Evolutionary conservation across 1,284 basidiomycete species (phyloP).

Genomic region (Pseudozyma sp.): DNA sequence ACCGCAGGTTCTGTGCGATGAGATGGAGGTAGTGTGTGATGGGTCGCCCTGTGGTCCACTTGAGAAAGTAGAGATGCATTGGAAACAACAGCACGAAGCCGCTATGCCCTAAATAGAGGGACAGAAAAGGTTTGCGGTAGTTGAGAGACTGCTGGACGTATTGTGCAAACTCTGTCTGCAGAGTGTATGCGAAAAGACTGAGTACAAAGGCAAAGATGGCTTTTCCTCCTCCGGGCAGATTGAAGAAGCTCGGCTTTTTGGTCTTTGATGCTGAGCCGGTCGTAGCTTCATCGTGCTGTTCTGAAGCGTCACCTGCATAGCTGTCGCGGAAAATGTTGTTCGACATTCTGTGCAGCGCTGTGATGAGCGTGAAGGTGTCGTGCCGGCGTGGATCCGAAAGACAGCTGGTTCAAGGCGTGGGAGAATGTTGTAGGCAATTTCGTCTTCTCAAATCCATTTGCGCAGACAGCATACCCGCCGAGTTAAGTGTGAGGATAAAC

Average conservation of each 20-base stretch:
- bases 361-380: background rate
- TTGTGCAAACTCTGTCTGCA: constrained; percentile 67
- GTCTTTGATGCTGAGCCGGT: background rate
- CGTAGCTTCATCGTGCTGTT: background rate
- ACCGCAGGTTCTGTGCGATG: constrained; percentile 58
- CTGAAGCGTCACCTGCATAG: constrained; percentile 17
- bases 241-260: constrained; percentile 27
- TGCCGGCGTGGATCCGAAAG: background rate
- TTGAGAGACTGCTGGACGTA: constrained; percentile 63
- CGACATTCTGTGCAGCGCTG: constrained; percentile 19
- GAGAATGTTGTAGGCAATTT: background rate
- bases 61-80: constrained; percentile 57
- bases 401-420: background rate
- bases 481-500: background rate
- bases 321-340: constrained; percentile 49
- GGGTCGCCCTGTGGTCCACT: constrained; percentile 34
- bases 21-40: constrained; percentile 54
- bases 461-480: background rate
- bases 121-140: constrained; percentile 65
- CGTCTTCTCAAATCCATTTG: background rate
- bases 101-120: constrained; percentile 64
- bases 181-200: constrained; percentile 61
- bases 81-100: constrained; percentile 62
- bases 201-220: constrained; percentile 59
- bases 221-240: constrained; percentile 44